Evolutionary conservation across 31 red algal genomes (phyloP), one percentile per base, ranked within the genome.

Genomic region (Bonnemaisonia californica): DNA sequence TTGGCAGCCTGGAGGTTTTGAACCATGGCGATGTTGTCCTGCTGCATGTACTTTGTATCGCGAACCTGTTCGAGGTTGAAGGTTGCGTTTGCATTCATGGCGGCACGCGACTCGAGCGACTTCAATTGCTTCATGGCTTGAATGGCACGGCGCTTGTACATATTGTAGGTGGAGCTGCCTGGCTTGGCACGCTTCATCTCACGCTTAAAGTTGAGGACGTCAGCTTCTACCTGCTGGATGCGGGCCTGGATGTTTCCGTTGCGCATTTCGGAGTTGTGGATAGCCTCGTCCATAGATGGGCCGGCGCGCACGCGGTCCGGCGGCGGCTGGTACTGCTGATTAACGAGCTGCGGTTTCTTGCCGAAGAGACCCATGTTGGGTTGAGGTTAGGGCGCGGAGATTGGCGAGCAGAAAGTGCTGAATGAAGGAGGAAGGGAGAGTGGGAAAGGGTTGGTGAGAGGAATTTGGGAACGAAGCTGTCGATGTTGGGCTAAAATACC

Each of bases 101-200:
- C 54, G 39, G 68, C 69, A 22, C 75, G 75, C 27, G 69, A 42
- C 40, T 89, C 85, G 4, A 89, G 41, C 7, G 66, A 75, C 67
- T 89, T 89, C 31, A 75, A 73, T 68, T 89, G 76, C 30, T 81
- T 80, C 85, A 89, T 89, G 2, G 85, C 85, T 27, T 80, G 76
- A 21, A 89, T 47, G 41, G 85, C 85, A 35, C 85, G 75, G 23
- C 85, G 85, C 33, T 81, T 80, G 69, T 89, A 89, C 85, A 89
- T 89, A 58, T 66, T 73, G 39, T 89, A 67, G 23, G 75, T 66
- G 22, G 74, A 40, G 27, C 71, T 74, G 8, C 76, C 76, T 9
- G 85, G 85, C 37, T 72, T 74, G 26, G 48, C 77, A 37, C 85
- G 85, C 63, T 89, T 75, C 76, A 89, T 80, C 74, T 89, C 85